Base-by-base conservation (phyloP, 345 rosid genomes). In the Hevea brasiliensis region DNA sequence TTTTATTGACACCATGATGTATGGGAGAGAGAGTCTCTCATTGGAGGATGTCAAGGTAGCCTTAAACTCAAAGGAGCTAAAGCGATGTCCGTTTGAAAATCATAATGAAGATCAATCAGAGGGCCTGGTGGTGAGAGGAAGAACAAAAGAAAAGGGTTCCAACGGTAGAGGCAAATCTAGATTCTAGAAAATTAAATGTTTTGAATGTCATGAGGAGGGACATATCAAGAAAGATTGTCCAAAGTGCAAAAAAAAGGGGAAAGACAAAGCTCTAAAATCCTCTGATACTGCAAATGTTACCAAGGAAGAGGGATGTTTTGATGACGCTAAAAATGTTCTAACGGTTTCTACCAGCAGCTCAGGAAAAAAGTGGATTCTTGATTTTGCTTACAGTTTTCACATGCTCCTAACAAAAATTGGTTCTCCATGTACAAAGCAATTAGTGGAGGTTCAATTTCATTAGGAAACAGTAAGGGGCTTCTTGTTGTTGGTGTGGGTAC, bases 71-170 rank as follows among this genome's bases (percentile, higher is more conserved):
- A 60, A 8, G 11, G 4, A 29, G 11, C 1, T 60, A 0, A 60
- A 29, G 3, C 27, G 7, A 3, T 2, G 0, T 0, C 0, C 29
- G n/a, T 27, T 8, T 12, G 0, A 60, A 60, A 3, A 1, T 1
- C 7, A 3, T 8, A 1, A 6, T 15, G 21, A 60, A 10, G 17
- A 60, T 60, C 0, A 15, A 1, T 3, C 2, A 27, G 20, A 60
- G 0, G n/a, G 20, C 21, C 14, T 29, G 5, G 4, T 14, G 27
- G 3, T 60, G 0, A 60, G 20, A 15, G 21, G 21, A 27, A 0
- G n/a, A 60, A 27, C 3, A 26, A 29, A 6, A 13, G 8, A 29
- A 29, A 15, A 60, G 0, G 18, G 64, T 0, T 12, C 0, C 0
- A 18, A 2, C 18, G 1, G 0, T 4, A 29, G 1, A 29, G 64